These are phyloP conservation scores for Aspergillus biplanus DNA, from an alignment of 495 filamentous ascomycete genomes.

Conservation along the genomic window DNA sequence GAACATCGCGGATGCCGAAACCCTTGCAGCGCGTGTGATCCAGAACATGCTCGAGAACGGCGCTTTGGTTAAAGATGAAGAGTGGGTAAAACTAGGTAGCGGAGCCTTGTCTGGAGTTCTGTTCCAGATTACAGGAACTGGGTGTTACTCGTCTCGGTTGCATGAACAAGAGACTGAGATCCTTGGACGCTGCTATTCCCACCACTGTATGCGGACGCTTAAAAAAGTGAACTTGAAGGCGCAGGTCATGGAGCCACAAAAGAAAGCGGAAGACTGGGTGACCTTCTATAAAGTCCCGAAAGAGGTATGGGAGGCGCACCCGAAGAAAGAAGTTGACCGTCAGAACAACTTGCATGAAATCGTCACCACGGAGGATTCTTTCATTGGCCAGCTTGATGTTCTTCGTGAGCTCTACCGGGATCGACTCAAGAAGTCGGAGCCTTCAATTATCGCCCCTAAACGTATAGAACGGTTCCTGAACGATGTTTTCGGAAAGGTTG, in stretches of 20 bases:
- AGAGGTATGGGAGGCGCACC: slow-evolving; percentile 65
- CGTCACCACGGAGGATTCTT: slow-evolving; percentile 88
- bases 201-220: slow-evolving; percentile 90
- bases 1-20: slow-evolving; percentile 97
- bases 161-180: slow-evolving; percentile 70
- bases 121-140: slow-evolving; percentile 89
- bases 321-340: slow-evolving; percentile 87
- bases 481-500: slow-evolving; percentile 89
- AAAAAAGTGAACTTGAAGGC: slow-evolving; percentile 88
- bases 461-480: slow-evolving; percentile 75
- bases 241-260: slow-evolving; percentile 67
- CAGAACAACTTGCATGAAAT: slow-evolving; percentile 97
- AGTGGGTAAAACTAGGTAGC: slow-evolving; percentile 92
- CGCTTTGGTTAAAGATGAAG: slow-evolving; percentile 84
- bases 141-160: slow-evolving; percentile 84
- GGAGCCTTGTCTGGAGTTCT: slow-evolving; percentile 82
- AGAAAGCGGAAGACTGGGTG: slow-evolving; percentile 81
- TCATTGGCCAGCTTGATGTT: slow-evolving; percentile 84
- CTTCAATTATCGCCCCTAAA: slow-evolving; percentile 77
- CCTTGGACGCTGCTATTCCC: slow-evolving; percentile 84
- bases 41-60: slow-evolving; percentile 78
- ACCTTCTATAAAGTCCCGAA: slow-evolving; percentile 88
- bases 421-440: slow-evolving; percentile 70
- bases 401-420: slow-evolving; percentile 86
- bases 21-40: slow-evolving; percentile 77